Conservation (phyloP, 2,329 filamentous ascomycete genomes). For the Zasmidium angulare region DNA sequence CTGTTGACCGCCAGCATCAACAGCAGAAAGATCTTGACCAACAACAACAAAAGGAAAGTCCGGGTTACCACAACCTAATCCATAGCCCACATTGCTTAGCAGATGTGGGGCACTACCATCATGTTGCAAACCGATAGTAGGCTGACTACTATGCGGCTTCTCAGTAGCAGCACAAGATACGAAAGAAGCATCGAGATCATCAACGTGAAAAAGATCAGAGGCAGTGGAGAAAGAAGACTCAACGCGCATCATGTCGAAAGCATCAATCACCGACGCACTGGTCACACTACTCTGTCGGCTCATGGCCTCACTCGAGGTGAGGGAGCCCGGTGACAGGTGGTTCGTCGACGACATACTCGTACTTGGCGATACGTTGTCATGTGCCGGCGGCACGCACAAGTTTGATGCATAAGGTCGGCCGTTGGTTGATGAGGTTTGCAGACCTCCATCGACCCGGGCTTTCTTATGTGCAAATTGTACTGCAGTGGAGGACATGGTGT, state of each 20-base stretch:
- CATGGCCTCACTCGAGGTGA: slow-evolving; percentile 36
- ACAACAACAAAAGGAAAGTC: slow-evolving; percentile 24
- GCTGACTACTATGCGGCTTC: slow-evolving; percentile 25
- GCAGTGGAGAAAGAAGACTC: slow-evolving; percentile 40
- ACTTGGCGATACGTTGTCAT: slow-evolving; percentile 26
- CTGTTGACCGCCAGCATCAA: slow-evolving; percentile 16
- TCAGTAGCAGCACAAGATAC: slow-evolving; percentile 24
- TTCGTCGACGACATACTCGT: slow-evolving; percentile 26
- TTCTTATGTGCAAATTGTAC: slow-evolving; percentile 24
- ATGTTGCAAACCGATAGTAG: slow-evolving; percentile 26
- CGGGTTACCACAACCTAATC: slow-evolving; percentile 22
- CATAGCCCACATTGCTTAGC: slow-evolving; percentile 29
- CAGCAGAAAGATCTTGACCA: slow-evolving; percentile 27
- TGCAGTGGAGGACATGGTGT: slow-evolving; percentile 11
- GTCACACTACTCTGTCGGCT: slow-evolving; percentile 47
- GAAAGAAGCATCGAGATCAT: slow-evolving; percentile 27
- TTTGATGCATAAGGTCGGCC: slow-evolving; percentile 16
- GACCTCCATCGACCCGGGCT: slow-evolving; percentile 21
- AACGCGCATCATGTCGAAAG: slow-evolving; percentile 46
- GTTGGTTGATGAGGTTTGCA: slow-evolving; percentile 3
- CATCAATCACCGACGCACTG: slow-evolving; percentile 42
- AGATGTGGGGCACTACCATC: slow-evolving; percentile 24
- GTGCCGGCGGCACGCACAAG: slow-evolving; percentile 20
- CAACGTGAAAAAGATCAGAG: slow-evolving; percentile 28
- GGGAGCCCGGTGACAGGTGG: slow-evolving; percentile 28